Base-by-base conservation (phyloP, 805 yeast genomes). In the Candida boidinii region DNA sequence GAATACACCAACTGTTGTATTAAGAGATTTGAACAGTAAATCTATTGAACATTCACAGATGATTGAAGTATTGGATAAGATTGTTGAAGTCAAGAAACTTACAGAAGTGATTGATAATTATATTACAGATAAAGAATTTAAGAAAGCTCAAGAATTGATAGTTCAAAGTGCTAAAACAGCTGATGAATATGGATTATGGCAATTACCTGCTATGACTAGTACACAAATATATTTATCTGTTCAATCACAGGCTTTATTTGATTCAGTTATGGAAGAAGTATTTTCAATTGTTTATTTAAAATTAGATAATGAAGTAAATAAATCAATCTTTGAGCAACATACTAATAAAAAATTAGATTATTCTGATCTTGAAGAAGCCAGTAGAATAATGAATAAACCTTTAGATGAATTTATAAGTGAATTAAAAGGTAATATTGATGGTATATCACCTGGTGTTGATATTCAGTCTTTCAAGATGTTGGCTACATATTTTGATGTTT, bases 181-280 rank as follows among this genome's bases (percentile, higher is more conserved):
- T 1, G 70, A 68, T 12, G 56, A 61, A 26, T 70, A 70, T 45
- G 64, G 66, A 12, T 48, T 83, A 18, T 78, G 83, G 77, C 57
- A 67, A 26, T 53, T 82, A 15, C 64, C 74, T 2, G 73, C 79
- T 0, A 58, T 81, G 52, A 48, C 51, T 11, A 60, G 72, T 11
- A 54, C 74, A 5, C 72, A 67, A 36, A 66, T 58, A 27, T 72
- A 71, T 39, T 57, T 80, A 13, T 71, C 73, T 31, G 48, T 60
- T 3, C 87, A 78, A 41, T 66, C 71, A 12, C 73, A 72, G 36
- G 67, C 70, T 26, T 58, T 88, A 19, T 79, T 80, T 46, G 86
- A 79, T 29, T 72, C 73, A 40, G 61, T 88, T 14, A 61, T 83
- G n/a, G 94, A 83, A 40, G 95, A 87, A 46, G 58, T 86, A 26